Conservation (phyloP, 164 flowering plant genomes). For the Chloranthus sessilifolius region DNA sequence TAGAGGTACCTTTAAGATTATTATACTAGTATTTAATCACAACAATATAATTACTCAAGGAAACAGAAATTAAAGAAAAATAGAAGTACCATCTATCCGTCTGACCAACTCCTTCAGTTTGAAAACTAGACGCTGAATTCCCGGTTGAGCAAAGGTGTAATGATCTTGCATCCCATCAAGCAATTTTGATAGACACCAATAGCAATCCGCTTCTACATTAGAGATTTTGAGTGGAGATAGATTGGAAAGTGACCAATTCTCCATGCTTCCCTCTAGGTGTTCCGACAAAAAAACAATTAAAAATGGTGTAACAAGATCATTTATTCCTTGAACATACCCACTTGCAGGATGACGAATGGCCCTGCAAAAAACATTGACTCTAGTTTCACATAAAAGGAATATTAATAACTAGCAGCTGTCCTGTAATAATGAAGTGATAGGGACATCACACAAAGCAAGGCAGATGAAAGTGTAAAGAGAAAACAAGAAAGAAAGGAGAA, state of each 20-base stretch:
- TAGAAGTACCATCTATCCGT: constrained; percentile 79
- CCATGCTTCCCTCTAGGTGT: constrained; percentile 67
- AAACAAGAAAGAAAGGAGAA: too few species aligned
- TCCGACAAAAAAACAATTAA: constrained; percentile 93
- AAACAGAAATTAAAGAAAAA: neutral
- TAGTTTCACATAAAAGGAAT: neutral
- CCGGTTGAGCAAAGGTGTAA: constrained; percentile 99
- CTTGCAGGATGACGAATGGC: constrained; percentile 99
- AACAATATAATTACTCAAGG: too few species aligned
- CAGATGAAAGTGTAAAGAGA: too few species aligned
- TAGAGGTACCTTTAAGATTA: too few species aligned
- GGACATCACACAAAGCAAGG: too few species aligned
- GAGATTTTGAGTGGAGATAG: constrained; percentile 53
- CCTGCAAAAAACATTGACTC: constrained; percentile 40
- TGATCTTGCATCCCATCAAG: constrained; percentile 99
- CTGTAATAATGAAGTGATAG: neutral
- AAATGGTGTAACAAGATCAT: constrained; percentile 96
- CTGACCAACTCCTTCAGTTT: constrained; percentile 90
- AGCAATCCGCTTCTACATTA: constrained; percentile 90
- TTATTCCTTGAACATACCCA: constrained; percentile 98
- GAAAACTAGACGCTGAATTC: constrained; percentile 95
- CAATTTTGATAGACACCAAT: constrained; percentile 92
- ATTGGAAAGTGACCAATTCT: constrained; percentile 65
- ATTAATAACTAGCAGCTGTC: neutral
- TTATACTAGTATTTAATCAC: too few species aligned